Evolutionary conservation across 768 basidiomycete species (phyloP).

Genomic region (Suillus clintonianus): DNA sequence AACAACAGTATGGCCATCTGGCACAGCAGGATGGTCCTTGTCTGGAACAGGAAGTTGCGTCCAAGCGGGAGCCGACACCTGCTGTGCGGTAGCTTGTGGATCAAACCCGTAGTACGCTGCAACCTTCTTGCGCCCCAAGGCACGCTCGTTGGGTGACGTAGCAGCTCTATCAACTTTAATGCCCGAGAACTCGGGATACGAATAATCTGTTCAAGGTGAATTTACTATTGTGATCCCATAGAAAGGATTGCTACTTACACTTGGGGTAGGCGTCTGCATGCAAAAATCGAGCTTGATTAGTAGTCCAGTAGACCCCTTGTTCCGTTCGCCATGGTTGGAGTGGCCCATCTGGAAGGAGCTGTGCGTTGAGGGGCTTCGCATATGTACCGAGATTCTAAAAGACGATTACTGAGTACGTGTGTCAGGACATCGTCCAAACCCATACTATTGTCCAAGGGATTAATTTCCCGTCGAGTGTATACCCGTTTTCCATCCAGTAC

Average conservation of each 20-base stretch:
- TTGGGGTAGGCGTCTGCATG: constrained; percentile 19
- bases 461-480: constrained; percentile 2
- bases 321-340: constrained; percentile 24
- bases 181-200: constrained; percentile 26
- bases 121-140: constrained; percentile 22
- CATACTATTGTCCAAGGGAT: constrained; percentile 24
- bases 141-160: constrained; percentile 13
- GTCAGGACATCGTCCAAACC: background rate
- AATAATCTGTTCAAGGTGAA: constrained; percentile 20
- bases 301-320: constrained; percentile 26
- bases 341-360: constrained; percentile 17
- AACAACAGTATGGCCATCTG: constrained; percentile 16
- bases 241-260: constrained; percentile 8
- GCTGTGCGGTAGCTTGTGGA: constrained; percentile 13
- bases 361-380: constrained; percentile 19
- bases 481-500: constrained; percentile 31
- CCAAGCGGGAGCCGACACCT: constrained; percentile 9
- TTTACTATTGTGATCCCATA: background rate
- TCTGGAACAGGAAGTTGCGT: constrained; percentile 19
- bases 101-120: constrained; percentile 25
- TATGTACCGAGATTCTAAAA: constrained; percentile 21
- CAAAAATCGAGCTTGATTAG: constrained; percentile 25
- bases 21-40: constrained; percentile 8
- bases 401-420: background rate
- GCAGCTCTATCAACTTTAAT: constrained; percentile 25